Conservation (phyloP, 345 rosid genomes). For the Eutrema heterophyllum region DNA sequence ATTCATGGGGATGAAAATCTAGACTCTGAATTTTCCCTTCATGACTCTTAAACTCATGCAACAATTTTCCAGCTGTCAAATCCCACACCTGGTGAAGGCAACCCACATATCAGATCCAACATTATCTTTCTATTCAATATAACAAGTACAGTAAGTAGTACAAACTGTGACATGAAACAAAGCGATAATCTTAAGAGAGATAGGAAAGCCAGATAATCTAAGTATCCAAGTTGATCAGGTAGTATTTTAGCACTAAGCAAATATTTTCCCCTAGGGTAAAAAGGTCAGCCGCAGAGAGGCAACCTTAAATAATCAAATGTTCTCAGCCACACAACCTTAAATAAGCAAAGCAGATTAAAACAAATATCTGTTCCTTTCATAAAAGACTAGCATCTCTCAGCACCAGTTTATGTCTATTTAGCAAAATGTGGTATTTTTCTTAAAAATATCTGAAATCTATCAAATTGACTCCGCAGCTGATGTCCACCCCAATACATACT, state of each 20-base stretch:
- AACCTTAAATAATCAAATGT: neutral
- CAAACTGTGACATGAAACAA: slow-evolving; percentile 8
- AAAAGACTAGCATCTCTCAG: slow-evolving; percentile 1
- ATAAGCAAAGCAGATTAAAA: neutral
- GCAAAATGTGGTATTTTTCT: neutral
- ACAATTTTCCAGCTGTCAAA: slow-evolving; percentile 96
- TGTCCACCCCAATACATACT: slow-evolving; percentile 1
- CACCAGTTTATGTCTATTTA: neutral
- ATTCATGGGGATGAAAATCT: slow-evolving; percentile 98
- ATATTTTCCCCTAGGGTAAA: neutral
- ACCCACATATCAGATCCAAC: neutral
- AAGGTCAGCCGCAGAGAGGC: neutral
- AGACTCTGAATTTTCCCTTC: slow-evolving; percentile 93
- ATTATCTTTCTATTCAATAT: neutral
- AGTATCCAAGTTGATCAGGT: neutral
- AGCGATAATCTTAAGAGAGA: neutral
- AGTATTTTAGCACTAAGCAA: neutral
- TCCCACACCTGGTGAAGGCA: slow-evolving; percentile 78
- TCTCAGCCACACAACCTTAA: slow-evolving; percentile 6
- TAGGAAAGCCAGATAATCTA: neutral
- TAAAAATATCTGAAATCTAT: neutral
- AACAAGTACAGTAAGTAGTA: neutral
- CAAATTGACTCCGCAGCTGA: neutral
- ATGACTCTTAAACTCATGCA: slow-evolving; percentile 92
- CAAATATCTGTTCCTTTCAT: neutral